A percentile compares a stretch with the other conserved stretches of the same genome.
These are phyloP conservation scores for Phaeosphaeria sp. DNA, from an alignment of 2,329 filamentous ascomycete species.

Conservation along the genomic window DNA sequence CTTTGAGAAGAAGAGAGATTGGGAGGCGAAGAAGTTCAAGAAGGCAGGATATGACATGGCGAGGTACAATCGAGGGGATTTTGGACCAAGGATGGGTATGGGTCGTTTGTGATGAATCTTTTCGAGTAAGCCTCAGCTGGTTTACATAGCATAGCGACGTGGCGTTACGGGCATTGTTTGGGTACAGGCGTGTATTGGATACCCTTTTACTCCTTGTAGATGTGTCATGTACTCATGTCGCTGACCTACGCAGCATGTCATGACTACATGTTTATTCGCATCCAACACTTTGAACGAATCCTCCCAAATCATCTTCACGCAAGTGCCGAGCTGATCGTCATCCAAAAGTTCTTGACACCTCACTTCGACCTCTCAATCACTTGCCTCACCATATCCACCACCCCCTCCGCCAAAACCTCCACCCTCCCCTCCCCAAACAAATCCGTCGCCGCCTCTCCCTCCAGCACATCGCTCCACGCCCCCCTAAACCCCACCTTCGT, in stretches of 20 bases:
- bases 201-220: too few relatives aligned
- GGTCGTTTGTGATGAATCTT: conserved; percentile 29
- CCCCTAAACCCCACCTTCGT: conserved; percentile 51
- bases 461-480: conserved; percentile 15
- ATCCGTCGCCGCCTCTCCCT: conserved; percentile 15
- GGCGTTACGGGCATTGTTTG: neutral
- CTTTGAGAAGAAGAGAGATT: conserved; percentile 34
- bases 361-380: conserved; percentile 14
- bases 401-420: conserved; percentile 10
- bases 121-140: neutral
- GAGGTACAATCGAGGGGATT: conserved; percentile 46
- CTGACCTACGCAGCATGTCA: too few relatives aligned
- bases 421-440: conserved; percentile 13
- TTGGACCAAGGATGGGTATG: conserved; percentile 46
- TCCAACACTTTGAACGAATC: too few relatives aligned
- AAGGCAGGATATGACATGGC: conserved; percentile 40
- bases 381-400: conserved; percentile 12
- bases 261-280: too few relatives aligned
- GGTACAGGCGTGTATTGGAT: neutral
- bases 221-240: too few relatives aligned
- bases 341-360: too few relatives aligned
- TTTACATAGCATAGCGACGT: neutral
- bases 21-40: conserved; percentile 46
- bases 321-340: too few relatives aligned
- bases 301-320: too few relatives aligned